Evolutionary conservation across 306 rosid species (phyloP).

Genomic region (Oxytropis ochrocephala): DNA sequence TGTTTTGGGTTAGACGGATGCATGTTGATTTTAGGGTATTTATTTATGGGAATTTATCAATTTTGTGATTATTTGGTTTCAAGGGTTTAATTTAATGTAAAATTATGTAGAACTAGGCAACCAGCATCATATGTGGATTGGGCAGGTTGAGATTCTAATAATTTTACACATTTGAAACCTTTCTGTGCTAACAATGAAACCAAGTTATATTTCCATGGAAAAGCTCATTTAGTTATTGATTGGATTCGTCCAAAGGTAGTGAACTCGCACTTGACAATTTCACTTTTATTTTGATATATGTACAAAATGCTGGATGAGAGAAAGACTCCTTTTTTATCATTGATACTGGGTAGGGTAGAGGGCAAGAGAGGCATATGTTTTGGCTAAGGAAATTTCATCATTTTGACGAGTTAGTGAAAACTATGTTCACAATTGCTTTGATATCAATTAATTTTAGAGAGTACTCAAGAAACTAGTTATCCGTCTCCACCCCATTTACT

Average conservation of each 20-base stretch:
- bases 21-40: not conserved
- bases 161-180: not conserved
- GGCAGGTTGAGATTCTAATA: not conserved
- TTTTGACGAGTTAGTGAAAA: not conserved
- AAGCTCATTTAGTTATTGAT: not conserved
- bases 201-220: not conserved
- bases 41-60: not conserved
- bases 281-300: not conserved
- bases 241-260: not conserved
- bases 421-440: not conserved
- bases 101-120: not conserved
- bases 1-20: not conserved
- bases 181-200: not conserved
- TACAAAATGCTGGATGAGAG: not conserved
- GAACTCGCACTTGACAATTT: not conserved
- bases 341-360: not conserved
- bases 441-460: not conserved
- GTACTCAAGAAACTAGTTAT: too few species aligned
- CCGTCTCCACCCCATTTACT: too few species aligned
- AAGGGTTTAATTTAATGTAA: not conserved
- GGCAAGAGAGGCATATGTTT: not conserved
- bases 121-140: not conserved
- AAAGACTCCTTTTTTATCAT: not conserved
- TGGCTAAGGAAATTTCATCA: not conserved
- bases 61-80: not conserved